phyloP scores from a whole-genome alignment of 352 stramenopile species.

The Globisporangium heterothallicum region DNA sequence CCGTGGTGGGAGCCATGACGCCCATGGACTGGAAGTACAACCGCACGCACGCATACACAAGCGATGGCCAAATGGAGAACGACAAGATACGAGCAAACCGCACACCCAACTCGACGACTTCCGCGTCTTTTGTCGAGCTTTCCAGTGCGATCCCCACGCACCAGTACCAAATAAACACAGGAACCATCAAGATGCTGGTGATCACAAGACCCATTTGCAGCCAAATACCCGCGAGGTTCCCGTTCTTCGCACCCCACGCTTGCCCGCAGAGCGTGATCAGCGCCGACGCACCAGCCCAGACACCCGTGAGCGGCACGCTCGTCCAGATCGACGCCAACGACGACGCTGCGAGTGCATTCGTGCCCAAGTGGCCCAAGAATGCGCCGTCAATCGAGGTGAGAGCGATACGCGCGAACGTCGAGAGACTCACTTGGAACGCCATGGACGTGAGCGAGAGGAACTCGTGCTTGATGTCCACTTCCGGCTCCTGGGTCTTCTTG shows the following conservation, averaged over 20 bases:
- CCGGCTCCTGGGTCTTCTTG: conserved; percentile 18
- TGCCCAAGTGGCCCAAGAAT: conserved; percentile 73
- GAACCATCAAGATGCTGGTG: conserved; percentile 22
- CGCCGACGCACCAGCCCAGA: conserved; percentile 65
- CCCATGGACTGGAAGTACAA: conserved; percentile 85
- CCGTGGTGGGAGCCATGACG: conserved; percentile 67
- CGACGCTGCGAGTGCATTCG: conserved; percentile 61
- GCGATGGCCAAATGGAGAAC: conserved; percentile 71
- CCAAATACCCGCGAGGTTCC: conserved; percentile 30
- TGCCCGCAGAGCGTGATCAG: conserved; percentile 49
- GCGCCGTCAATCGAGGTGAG: conserved; percentile 75
- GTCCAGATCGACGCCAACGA: conserved; percentile 77
- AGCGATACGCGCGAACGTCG: conserved; percentile 73
- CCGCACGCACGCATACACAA: conserved; percentile 70
- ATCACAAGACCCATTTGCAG: conserved; percentile 33
- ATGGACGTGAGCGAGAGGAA: conserved; percentile 68
- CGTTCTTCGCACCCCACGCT: conserved; percentile 32
- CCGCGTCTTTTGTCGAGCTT: conserved; percentile 51
- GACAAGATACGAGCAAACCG: conserved; percentile 75
- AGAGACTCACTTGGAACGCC: conserved; percentile 74
- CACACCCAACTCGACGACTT: conserved; percentile 59
- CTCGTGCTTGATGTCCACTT: conserved; percentile 50
- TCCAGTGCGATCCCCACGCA: conserved; percentile 49
- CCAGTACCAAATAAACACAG: conserved; percentile 38
- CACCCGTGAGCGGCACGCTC: conserved; percentile 53